Conservation (phyloP, 148 eudicot species). For the Cornus kousa region DNA sequence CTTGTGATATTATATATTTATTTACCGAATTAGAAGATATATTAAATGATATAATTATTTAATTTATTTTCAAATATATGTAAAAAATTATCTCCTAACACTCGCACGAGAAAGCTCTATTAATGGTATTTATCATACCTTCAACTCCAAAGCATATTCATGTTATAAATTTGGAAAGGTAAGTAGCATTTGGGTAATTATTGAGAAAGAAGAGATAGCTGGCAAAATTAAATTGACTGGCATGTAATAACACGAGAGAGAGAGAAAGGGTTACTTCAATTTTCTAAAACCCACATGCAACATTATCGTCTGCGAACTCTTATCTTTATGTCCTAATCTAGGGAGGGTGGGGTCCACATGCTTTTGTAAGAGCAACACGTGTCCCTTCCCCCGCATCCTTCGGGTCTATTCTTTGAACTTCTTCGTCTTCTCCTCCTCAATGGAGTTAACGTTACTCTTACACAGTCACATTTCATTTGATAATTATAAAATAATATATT, state of each 20-base stretch:
- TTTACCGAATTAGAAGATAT: no score
- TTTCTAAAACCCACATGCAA: conserved; percentile 8
- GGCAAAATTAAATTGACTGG: conserved; percentile 1
- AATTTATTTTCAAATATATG: no score
- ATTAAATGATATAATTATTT: no score
- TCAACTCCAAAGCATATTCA: no score
- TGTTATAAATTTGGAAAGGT: not conserved
- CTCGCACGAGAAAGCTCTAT: no score
- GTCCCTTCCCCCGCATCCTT: conserved; percentile 20
- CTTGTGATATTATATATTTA: no score
- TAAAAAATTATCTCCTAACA: no score
- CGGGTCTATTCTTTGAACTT: conserved; percentile 6
- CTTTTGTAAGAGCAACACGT: conserved; percentile 5
- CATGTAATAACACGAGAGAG: conserved; percentile 2
- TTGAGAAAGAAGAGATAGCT: not conserved
- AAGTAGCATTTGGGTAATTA: not conserved
- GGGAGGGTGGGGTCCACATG: not conserved
- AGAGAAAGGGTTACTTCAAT: not conserved
- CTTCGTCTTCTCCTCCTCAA: not conserved
- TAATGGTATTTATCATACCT: no score
- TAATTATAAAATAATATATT: no score
- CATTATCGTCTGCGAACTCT: conserved; percentile 5
- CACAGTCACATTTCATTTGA: not conserved
- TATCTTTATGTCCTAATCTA: conserved; percentile 2
- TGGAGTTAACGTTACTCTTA: not conserved